Evolutionary conservation across 176 grass and related monocot genomes (phyloP).

Genomic region (Carex parvula): DNA sequence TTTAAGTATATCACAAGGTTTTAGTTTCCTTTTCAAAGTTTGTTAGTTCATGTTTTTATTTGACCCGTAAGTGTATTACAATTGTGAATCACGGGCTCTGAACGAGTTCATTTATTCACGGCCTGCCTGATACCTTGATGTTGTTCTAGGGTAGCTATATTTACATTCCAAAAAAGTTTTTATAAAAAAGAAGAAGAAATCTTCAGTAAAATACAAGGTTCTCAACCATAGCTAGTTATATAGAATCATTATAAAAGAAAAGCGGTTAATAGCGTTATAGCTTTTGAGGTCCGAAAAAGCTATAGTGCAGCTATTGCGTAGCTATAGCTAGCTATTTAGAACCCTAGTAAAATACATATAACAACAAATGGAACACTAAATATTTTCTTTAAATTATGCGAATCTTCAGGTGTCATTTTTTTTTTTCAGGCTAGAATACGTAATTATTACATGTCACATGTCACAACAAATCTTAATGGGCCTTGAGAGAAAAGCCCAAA

Average conservation of each 20-base stretch:
- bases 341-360: neutral
- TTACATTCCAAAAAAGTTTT: neutral
- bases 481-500: neutral
- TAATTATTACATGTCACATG: neutral
- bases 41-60: neutral
- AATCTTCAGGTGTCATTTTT: neutral
- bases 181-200: neutral
- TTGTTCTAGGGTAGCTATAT: neutral
- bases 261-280: no score
- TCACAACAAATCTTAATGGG: neutral
- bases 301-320: no score
- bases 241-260: no score
- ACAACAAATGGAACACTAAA: neutral
- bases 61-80: constrained; percentile 22
- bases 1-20: neutral
- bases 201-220: neutral
- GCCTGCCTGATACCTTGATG: neutral
- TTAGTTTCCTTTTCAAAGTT: neutral
- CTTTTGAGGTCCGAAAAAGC: no score
- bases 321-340: no score
- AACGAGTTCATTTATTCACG: neutral
- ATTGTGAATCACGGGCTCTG: neutral
- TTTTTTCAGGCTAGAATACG: neutral
- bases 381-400: neutral
- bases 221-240: no score